These are phyloP conservation scores for Hyaloscypha variabilis DNA, from an alignment of 495 filamentous ascomycete genomes.

Conservation along the genomic window DNA sequence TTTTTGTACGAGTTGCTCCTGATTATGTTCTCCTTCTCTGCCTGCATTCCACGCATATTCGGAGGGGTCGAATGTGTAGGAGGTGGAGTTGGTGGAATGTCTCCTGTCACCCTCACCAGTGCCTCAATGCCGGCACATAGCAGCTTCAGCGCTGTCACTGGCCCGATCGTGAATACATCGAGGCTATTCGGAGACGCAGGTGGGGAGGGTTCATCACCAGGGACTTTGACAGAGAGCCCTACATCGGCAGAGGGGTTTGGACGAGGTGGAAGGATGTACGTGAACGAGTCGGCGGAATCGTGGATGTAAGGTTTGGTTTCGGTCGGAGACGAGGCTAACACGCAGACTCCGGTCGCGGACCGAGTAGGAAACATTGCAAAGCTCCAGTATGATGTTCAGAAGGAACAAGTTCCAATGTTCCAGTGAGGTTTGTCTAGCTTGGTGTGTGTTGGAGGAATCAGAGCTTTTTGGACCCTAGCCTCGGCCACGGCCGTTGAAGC, in stretches of 20 bases:
- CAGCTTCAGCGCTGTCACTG: constrained; percentile 77
- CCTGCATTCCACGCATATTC: constrained; percentile 58
- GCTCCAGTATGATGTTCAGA: not conserved
- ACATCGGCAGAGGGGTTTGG: constrained; percentile 53
- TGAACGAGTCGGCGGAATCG: constrained; percentile 28
- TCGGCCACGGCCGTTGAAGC: constrained; percentile 25
- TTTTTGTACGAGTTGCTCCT: constrained; percentile 55
- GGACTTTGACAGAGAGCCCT: constrained; percentile 32
- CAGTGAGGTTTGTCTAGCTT: not conserved
- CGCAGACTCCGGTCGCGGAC: constrained; percentile 5
- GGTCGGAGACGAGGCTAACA: not conserved
- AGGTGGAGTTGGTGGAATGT: constrained; percentile 75
- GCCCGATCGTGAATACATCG: constrained; percentile 73
- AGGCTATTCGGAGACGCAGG: constrained; percentile 31
- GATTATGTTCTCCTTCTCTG: constrained; percentile 58
- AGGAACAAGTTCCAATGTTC: not conserved
- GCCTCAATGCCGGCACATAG: constrained; percentile 73
- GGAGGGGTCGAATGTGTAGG: constrained; percentile 61
- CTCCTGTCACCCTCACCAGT: constrained; percentile 70
- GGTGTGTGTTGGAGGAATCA: constrained; percentile 6
- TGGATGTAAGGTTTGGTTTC: constrained; percentile 22
- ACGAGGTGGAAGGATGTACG: constrained; percentile 43
- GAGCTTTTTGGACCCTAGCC: constrained; percentile 11
- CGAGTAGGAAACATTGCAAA: constrained; percentile 17
- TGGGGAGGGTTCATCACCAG: constrained; percentile 11